A percentile compares a stretch with the other conserved stretches of the same genome.
Conservation (phyloP, 2,329 filamentous ascomycete species). For the Sporothrix euskadiensis region DNA sequence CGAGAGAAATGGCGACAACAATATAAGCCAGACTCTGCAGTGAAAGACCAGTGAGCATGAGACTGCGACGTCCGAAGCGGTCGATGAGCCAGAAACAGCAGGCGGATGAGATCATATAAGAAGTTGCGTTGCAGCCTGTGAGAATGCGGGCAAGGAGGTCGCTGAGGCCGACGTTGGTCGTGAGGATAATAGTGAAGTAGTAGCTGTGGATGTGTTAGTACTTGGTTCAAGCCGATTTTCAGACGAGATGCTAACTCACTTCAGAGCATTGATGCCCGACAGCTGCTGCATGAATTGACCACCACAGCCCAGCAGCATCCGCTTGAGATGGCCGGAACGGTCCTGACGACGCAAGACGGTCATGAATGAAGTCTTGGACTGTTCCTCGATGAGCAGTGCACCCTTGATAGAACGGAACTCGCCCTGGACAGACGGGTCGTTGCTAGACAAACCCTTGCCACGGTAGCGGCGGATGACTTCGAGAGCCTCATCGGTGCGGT, state of each 20-base stretch:
- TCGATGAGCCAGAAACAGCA: slow-evolving; percentile 22
- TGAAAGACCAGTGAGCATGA: slow-evolving; percentile 2
- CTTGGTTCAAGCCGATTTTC: too few species aligned
- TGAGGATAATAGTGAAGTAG: slow-evolving; percentile 18
- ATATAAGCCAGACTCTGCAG: slow-evolving; percentile 16
- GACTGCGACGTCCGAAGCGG: slow-evolving; percentile 7
- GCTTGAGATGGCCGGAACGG: slow-evolving; percentile 11
- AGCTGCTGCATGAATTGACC: not conserved
- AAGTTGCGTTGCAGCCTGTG: slow-evolving; percentile 19
- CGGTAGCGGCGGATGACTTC: slow-evolving; percentile 15
- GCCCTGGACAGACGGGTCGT: slow-evolving; percentile 3
- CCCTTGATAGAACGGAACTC: slow-evolving; percentile 18
- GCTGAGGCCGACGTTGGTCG: slow-evolving; percentile 19
- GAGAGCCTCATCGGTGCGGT: slow-evolving; percentile 13
- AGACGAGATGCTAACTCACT: not conserved
- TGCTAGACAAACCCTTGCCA: not conserved
- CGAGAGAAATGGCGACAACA: slow-evolving; percentile 4
- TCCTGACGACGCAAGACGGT: slow-evolving; percentile 2
- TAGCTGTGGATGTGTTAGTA: not conserved
- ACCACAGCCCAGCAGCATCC: slow-evolving; percentile 5
- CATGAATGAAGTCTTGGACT: not conserved
- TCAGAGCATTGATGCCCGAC: not conserved
- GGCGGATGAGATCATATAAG: slow-evolving; percentile 22
- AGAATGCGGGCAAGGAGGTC: slow-evolving; percentile 15
- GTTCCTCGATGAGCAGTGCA: slow-evolving; percentile 9